A percentile compares a stretch with the other conserved stretches of the same genome.
phyloP scores from a whole-genome alignment of 164 flowering plant genomes.

The Amborella trichopoda region DNA sequence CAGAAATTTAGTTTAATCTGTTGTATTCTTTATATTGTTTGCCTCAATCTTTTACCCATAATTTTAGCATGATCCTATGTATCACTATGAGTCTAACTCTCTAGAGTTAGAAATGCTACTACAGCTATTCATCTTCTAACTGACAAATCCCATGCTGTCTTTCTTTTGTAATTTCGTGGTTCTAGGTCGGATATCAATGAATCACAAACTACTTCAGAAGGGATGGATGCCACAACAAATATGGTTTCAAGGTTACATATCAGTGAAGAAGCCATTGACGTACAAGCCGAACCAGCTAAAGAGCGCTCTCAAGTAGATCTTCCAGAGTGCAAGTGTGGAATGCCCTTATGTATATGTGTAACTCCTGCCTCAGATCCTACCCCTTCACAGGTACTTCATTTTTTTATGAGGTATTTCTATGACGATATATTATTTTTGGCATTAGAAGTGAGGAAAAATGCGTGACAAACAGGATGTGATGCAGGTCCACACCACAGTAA shows the following conservation, averaged over 20 bases:
- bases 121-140: too few species aligned
- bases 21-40: too few species aligned
- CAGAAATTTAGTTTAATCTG: too few species aligned
- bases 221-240: slow-evolving; percentile 25
- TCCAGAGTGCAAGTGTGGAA: slow-evolving; percentile 86
- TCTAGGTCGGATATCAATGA: slow-evolving; percentile 26
- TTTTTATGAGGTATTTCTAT: neutral
- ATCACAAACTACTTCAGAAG: slow-evolving; percentile 16
- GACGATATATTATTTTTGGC: neutral
- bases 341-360: slow-evolving; percentile 97
- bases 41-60: too few species aligned
- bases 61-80: too few species aligned
- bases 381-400: slow-evolving; percentile 26
- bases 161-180: neutral
- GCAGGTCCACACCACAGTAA: slow-evolving; percentile 25
- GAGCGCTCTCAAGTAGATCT: slow-evolving; percentile 16
- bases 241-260: slow-evolving; percentile 41
- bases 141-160: neutral
- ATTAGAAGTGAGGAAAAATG: too few species aligned
- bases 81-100: too few species aligned
- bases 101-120: too few species aligned
- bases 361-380: slow-evolving; percentile 35
- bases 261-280: slow-evolving; percentile 12
- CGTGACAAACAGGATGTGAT: too few species aligned
- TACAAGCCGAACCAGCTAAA: slow-evolving; percentile 15